Conservation (phyloP, 306 rosid species). For the Cucumis melo region DNA sequence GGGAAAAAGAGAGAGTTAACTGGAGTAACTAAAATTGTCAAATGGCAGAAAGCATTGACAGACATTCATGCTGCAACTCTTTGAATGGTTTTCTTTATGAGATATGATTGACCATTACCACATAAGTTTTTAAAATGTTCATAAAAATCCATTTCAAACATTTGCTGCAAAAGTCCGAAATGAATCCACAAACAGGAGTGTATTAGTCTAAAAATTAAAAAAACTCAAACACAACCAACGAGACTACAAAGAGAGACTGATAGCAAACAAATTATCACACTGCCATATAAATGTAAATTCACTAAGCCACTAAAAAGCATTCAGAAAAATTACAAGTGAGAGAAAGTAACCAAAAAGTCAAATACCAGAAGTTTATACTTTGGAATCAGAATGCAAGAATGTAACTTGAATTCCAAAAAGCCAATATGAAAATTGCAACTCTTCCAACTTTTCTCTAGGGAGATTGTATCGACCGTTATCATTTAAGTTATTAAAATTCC, state of each 20-base stretch:
- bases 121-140: neutral
- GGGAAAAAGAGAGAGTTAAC: neutral
- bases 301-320: neutral
- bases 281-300: neutral
- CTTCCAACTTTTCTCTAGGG: neutral
- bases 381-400: too few relatives aligned
- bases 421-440: neutral
- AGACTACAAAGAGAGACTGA: neutral
- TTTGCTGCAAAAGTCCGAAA: neutral
- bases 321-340: neutral
- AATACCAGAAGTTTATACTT: neutral
- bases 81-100: neutral
- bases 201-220: neutral
- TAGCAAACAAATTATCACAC: neutral
- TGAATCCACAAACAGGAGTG: neutral
- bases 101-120: neutral
- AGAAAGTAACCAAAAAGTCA: neutral
- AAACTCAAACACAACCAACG: neutral
- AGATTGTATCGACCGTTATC: neutral
- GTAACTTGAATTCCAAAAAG: too few relatives aligned
- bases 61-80: neutral
- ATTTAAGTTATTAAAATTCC: neutral
- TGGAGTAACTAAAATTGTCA: neutral
- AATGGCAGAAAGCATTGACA: neutral
- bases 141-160: neutral